These are phyloP conservation scores for Carex pumila DNA, from an alignment of 176 grass and related monocot genomes.

Conservation along the genomic window DNA sequence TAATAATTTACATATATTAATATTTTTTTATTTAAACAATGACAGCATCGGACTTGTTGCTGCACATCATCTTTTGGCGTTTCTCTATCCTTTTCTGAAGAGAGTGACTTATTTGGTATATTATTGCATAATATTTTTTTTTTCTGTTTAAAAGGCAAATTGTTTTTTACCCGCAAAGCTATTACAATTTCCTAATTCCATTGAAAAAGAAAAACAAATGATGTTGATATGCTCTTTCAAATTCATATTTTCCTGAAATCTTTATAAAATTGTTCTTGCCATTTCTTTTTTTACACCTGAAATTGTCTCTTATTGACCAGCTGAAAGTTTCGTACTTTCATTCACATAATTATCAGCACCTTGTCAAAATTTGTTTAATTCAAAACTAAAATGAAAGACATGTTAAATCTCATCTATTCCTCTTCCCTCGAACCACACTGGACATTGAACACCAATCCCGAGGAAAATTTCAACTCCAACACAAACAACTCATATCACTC, in stretches of 20 bases:
- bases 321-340: not conserved
- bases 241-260: too few species aligned
- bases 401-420: not conserved
- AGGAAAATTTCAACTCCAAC: too few species aligned
- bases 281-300: not conserved
- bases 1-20: not conserved
- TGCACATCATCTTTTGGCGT: not conserved
- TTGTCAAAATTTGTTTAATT: not conserved
- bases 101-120: constrained; percentile 46
- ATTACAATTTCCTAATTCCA: not conserved
- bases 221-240: not conserved
- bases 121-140: not conserved
- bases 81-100: constrained; percentile 43
- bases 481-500: not conserved
- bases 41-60: not conserved
- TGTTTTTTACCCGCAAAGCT: not conserved
- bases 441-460: not conserved
- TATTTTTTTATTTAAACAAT: not conserved
- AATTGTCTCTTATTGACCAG: not conserved
- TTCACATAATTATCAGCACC: not conserved
- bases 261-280: not conserved
- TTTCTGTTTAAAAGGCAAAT: not conserved
- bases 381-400: not conserved
- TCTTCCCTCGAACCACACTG: too few species aligned
- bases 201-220: not conserved